phyloP scores from a whole-genome alignment of 345 rosid genomes.

The Gossypium mustelinum region DNA sequence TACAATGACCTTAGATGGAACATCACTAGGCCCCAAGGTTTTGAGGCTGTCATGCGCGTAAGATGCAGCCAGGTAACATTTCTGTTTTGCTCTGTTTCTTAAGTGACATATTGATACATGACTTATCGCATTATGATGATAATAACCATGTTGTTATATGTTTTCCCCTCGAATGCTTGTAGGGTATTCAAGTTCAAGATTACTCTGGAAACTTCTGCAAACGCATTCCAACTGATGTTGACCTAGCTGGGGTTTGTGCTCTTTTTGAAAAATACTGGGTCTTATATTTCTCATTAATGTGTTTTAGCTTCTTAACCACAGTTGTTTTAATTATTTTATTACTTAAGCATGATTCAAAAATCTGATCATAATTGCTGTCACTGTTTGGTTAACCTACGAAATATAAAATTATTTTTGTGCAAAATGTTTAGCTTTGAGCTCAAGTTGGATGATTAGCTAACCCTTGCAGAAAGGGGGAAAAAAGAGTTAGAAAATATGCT shows the following conservation, averaged over 20 bases:
- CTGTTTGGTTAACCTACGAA: conserved; percentile 2
- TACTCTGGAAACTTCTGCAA: conserved; percentile 93
- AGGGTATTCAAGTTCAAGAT: conserved; percentile 98
- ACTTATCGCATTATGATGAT: conserved; percentile 6
- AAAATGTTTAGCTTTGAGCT: background rate
- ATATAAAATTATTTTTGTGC: background rate
- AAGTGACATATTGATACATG: background rate
- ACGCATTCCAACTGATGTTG: conserved; percentile 94
- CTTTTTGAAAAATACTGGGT: conserved; percentile 9
- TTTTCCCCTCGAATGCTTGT: conserved; percentile 17
- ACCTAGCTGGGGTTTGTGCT: conserved; percentile 82
- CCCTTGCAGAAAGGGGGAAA: background rate
- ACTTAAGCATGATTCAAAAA: conserved; percentile 6
- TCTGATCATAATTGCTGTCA: background rate
- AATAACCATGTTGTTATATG: background rate
- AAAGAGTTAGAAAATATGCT: background rate
- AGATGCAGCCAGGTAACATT: conserved; percentile 83
- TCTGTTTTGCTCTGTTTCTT: background rate
- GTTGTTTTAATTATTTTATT: background rate
- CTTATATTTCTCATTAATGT: background rate
- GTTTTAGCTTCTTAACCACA: background rate
- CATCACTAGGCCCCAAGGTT: conserved; percentile 95
- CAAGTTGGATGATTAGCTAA: background rate
- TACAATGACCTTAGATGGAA: conserved; percentile 99
- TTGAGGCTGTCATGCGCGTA: conserved; percentile 98